Percentiles rank a stretch among this genome's conserved stretches.
phyloP scores from a whole-genome alignment of 1,139 yeast genomes.

The Geotrichum carabidarum region DNA sequence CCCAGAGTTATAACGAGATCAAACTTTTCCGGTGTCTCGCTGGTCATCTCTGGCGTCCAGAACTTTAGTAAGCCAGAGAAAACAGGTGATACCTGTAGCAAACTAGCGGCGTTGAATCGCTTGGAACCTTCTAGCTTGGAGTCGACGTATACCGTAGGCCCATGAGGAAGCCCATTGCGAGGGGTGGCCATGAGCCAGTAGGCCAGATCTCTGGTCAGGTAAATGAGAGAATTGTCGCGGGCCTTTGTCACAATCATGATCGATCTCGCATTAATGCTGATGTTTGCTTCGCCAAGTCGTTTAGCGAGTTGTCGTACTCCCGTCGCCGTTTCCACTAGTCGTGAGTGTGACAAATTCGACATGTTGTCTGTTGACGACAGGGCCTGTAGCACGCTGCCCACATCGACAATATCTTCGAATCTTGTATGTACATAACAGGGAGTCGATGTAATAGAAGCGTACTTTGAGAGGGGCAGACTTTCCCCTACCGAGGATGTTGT shows the following conservation, averaged over 20 bases:
- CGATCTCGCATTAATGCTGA: conserved; percentile 62
- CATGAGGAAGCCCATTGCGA: conserved; percentile 29
- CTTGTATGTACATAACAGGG: conserved; percentile 25
- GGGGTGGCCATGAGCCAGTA: conserved; percentile 56
- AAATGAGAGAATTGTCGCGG: conserved; percentile 69
- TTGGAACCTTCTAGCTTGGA: conserved; percentile 53
- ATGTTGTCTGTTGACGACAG: conserved; percentile 22
- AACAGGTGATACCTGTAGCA: conserved; percentile 29
- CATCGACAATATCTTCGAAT: conserved; percentile 29
- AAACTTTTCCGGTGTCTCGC: conserved; percentile 54
- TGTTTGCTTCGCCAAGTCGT: conserved; percentile 67
- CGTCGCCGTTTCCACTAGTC: conserved; percentile 66
- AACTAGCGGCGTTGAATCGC: conserved; percentile 49
- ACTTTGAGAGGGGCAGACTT: not conserved
- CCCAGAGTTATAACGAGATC: conserved; percentile 79
- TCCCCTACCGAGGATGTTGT: not conserved
- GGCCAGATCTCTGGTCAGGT: conserved; percentile 68
- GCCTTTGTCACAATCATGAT: conserved; percentile 86
- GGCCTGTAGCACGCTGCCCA: conserved; percentile 23
- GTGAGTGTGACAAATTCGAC: conserved; percentile 24
- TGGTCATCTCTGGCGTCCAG: conserved; percentile 63
- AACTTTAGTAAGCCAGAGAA: conserved; percentile 40
- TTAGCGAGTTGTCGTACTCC: conserved; percentile 78
- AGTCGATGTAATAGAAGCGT: conserved; percentile 1
- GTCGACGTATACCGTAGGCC: conserved; percentile 66